A percentile compares a stretch with the other conserved stretches of the same genome.
Conservation (phyloP, 345 rosid genomes). For the Rhizophora mangle region DNA sequence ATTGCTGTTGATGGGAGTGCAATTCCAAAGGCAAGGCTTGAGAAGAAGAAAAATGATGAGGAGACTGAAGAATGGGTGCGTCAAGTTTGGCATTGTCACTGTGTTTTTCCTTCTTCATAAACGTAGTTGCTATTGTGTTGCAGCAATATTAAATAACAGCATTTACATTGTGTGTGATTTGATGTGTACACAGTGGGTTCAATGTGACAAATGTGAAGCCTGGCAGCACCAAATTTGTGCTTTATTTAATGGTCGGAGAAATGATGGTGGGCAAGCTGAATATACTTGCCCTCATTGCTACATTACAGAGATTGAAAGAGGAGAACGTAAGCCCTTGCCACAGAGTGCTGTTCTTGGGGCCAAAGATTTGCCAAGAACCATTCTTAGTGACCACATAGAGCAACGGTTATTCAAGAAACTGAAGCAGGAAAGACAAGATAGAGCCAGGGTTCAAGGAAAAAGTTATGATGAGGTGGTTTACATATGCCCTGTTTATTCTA, state of each 20-base stretch:
- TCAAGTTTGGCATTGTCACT: neutral
- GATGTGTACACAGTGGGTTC: constrained; percentile 83
- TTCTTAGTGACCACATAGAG: constrained; percentile 96
- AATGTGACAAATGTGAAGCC: constrained; percentile 98
- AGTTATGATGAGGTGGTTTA: constrained; percentile 78
- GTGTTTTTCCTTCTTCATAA: neutral
- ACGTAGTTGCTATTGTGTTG: constrained; percentile 8
- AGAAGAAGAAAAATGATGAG: constrained; percentile 97
- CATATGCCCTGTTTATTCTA: neutral
- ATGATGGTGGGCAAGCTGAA: constrained; percentile 99
- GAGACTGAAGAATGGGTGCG: constrained; percentile 99
- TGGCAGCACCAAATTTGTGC: constrained; percentile 99
- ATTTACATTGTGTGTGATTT: neutral
- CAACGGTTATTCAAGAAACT: constrained; percentile 67
- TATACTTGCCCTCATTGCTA: constrained; percentile 99
- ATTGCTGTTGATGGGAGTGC: constrained; percentile 66
- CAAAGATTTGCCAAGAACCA: constrained; percentile 88
- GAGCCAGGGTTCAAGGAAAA: constrained; percentile 76
- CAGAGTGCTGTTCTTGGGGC: constrained; percentile 99
- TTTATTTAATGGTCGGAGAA: constrained; percentile 93
- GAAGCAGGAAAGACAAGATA: constrained; percentile 74
- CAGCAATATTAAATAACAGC: constrained; percentile 6
- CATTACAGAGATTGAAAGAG: constrained; percentile 79
- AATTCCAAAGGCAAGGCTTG: constrained; percentile 73
- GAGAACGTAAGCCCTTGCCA: constrained; percentile 87